A percentile compares a stretch with the other conserved stretches of the same genome.
Evolutionary conservation across 257 asterid genomes (phyloP).

Genomic region (Petunia axillaris): DNA sequence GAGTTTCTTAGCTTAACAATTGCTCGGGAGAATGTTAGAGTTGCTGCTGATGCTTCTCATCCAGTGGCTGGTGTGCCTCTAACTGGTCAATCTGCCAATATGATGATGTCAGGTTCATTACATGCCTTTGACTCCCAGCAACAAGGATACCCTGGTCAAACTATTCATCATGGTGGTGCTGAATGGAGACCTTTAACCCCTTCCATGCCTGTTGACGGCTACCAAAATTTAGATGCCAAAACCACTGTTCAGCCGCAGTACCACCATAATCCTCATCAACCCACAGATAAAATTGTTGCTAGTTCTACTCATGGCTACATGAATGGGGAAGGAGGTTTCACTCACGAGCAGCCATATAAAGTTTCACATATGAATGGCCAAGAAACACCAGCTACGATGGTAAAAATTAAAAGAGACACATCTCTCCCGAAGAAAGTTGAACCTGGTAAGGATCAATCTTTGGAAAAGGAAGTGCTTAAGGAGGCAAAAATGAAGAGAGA

Average conservation of each 20-base stretch:
- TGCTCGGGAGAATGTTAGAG: conserved; percentile 52
- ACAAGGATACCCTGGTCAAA: conserved; percentile 43
- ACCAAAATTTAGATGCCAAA: conserved; percentile 42
- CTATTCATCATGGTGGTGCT: conserved; percentile 47
- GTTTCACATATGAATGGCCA: conserved; percentile 40
- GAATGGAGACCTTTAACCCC: conserved; percentile 50
- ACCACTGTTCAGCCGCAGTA: conserved; percentile 32
- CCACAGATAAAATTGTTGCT: conserved; percentile 47
- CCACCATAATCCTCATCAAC: conserved; percentile 48
- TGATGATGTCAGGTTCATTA: conserved; percentile 45
- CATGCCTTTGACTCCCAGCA: conserved; percentile 48
- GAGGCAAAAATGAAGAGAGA: conserved; percentile 58
- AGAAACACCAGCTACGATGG: conserved; percentile 44
- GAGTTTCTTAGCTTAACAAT: conserved; percentile 61
- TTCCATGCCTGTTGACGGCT: conserved; percentile 41
- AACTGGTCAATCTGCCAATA: conserved; percentile 50
- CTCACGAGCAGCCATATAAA: conserved; percentile 44
- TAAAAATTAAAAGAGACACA: conserved; percentile 43
- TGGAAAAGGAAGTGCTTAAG: conserved; percentile 44
- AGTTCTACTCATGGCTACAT: conserved; percentile 42
- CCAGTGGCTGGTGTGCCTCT: conserved; percentile 43
- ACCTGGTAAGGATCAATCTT: conserved; percentile 45
- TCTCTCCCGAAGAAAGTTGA: conserved; percentile 49
- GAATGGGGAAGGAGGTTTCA: conserved; percentile 43
- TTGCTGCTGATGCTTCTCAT: conserved; percentile 41